These are phyloP conservation scores for Sugiyamaella castrensis DNA, from an alignment of 1,139 yeast species.

Conservation along the genomic window DNA sequence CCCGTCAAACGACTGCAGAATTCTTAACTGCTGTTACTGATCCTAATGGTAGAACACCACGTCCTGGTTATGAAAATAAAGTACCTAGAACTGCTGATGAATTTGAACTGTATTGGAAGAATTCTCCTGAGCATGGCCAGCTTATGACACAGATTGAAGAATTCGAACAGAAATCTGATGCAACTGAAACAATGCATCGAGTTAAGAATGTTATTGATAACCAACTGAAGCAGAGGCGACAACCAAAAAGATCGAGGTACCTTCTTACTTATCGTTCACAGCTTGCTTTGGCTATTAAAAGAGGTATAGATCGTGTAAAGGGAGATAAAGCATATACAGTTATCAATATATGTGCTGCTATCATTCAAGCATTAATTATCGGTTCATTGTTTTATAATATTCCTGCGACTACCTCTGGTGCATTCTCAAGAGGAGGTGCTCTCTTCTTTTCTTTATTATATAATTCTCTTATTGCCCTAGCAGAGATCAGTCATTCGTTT, in stretches of 20 bases:
- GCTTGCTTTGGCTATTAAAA: slow-evolving; percentile 42
- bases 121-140: slow-evolving; percentile 48
- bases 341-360: slow-evolving; percentile 49
- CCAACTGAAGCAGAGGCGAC: slow-evolving; percentile 47
- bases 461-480: slow-evolving; percentile 55
- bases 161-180: slow-evolving; percentile 40
- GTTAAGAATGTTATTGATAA: slow-evolving; percentile 38
- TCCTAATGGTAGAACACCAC: slow-evolving; percentile 48
- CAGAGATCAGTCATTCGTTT: slow-evolving; percentile 56
- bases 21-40: slow-evolving; percentile 67
- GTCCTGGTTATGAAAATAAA: slow-evolving; percentile 48
- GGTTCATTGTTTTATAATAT: slow-evolving; percentile 57
- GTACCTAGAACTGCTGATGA: slow-evolving; percentile 59
- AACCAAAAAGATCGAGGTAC: slow-evolving; percentile 46
- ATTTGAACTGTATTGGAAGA: slow-evolving; percentile 54
- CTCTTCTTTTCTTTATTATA: slow-evolving; percentile 56
- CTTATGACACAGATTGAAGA: slow-evolving; percentile 44
- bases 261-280: slow-evolving; percentile 48
- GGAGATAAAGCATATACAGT: slow-evolving; percentile 55
- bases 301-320: slow-evolving; percentile 55
- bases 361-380: slow-evolving; percentile 52
- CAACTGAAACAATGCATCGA: slow-evolving; percentile 44
- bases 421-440: slow-evolving; percentile 56
- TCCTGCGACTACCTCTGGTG: slow-evolving; percentile 48
- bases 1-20: slow-evolving; percentile 64